phyloP scores from a whole-genome alignment of 164 flowering plant species.

The Houttuynia cordata region DNA sequence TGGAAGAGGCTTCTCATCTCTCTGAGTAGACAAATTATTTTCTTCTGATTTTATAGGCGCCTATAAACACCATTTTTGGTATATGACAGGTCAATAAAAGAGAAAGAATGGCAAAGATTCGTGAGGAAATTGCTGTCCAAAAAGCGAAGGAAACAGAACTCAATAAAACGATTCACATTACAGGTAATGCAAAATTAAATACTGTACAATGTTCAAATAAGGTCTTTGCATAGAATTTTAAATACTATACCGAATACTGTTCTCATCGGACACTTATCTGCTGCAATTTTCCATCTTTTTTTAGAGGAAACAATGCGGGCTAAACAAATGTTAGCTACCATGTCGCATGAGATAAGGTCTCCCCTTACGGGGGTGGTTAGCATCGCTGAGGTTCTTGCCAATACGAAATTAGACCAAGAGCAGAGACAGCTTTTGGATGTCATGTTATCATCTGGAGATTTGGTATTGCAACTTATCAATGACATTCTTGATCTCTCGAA shows the following conservation, averaged over 20 bases:
- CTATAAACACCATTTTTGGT: not conserved
- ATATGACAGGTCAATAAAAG: slow-evolving; percentile 65
- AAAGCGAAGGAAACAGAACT: slow-evolving; percentile 93
- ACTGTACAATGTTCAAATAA: not conserved
- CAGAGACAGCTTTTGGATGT: slow-evolving; percentile 68
- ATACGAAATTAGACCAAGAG: slow-evolving; percentile 63
- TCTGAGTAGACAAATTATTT: not conserved
- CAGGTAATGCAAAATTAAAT: slow-evolving; percentile 38
- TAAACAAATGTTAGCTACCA: slow-evolving; percentile 93
- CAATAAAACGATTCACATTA: slow-evolving; percentile 84
- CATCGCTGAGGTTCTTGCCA: slow-evolving; percentile 84
- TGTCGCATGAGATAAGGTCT: slow-evolving; percentile 99
- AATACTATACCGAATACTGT: not conserved
- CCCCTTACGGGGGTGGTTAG: slow-evolving; percentile 91
- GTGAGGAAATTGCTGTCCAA: slow-evolving; percentile 92
- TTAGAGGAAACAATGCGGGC: slow-evolving; percentile 99
- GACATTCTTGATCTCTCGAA: slow-evolving; percentile 97
- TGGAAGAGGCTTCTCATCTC: not conserved
- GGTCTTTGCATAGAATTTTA: not conserved
- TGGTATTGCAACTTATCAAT: slow-evolving; percentile 85
- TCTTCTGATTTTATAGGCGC: not conserved
- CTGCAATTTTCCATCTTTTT: not conserved
- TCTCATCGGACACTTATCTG: not conserved
- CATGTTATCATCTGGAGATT: slow-evolving; percentile 91
- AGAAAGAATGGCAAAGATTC: slow-evolving; percentile 77